phyloP scores from a whole-genome alignment of 2,329 filamentous ascomycete species.

The Dothideomycetes sp. region DNA sequence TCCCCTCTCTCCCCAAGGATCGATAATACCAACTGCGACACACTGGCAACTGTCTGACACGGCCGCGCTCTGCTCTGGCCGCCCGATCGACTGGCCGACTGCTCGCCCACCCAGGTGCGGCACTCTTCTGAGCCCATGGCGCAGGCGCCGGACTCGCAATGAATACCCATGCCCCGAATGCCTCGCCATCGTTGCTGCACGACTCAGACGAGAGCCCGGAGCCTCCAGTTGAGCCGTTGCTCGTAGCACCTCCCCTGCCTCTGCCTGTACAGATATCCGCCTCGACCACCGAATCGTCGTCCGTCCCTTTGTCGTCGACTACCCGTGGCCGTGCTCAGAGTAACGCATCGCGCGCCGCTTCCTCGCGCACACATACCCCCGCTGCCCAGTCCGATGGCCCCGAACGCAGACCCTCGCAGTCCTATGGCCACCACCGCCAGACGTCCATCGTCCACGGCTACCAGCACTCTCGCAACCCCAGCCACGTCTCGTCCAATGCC shows the following conservation, averaged over 20 bases:
- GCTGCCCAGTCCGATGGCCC: slow-evolving; percentile 32
- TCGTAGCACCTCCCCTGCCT: too few species aligned
- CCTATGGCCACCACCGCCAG: slow-evolving; percentile 85
- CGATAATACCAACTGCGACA: too few species aligned
- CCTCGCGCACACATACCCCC: slow-evolving; percentile 37
- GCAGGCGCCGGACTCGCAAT: slow-evolving; percentile 11
- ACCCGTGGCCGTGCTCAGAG: slow-evolving; percentile 39
- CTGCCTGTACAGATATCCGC: not conserved
- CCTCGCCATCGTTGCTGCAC: slow-evolving; percentile 7
- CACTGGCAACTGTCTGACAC: too few species aligned
- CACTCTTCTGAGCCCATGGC: slow-evolving; percentile 9
- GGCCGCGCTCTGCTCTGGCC: not conserved
- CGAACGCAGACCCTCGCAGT: slow-evolving; percentile 44
- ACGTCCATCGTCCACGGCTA: slow-evolving; percentile 96
- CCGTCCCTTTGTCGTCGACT: slow-evolving; percentile 26
- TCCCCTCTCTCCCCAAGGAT: too few species aligned
- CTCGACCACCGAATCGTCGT: not conserved
- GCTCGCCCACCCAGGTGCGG: slow-evolving; percentile 10
- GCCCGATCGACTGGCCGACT: not conserved
- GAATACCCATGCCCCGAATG: slow-evolving; percentile 7
- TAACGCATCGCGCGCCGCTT: slow-evolving; percentile 32
- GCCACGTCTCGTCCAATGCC: slow-evolving; percentile 65
- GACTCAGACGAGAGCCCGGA: slow-evolving; percentile 9
- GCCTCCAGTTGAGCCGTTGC: not conserved
- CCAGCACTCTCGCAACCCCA: slow-evolving; percentile 84